These are phyloP conservation scores for Podaxis rugospora DNA, from an alignment of 768 basidiomycete genomes.

Conservation along the genomic window DNA sequence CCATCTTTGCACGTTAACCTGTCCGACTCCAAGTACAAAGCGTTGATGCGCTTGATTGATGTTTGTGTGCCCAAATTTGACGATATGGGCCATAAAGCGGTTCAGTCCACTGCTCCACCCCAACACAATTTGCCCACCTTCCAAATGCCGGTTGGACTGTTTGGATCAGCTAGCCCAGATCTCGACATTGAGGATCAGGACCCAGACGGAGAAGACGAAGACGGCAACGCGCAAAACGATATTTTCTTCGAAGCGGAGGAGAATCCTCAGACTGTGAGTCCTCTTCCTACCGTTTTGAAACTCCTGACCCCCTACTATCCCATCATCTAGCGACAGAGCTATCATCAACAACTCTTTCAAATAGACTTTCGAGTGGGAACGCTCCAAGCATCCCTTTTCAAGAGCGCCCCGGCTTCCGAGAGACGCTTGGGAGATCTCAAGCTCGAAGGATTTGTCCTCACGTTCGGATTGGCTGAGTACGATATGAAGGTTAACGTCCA, in stretches of 20 bases:
- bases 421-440: slow-evolving; percentile 72
- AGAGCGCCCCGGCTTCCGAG: slow-evolving; percentile 59
- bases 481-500: slow-evolving; percentile 85
- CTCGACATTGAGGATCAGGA: slow-evolving; percentile 55
- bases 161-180: slow-evolving; percentile 49
- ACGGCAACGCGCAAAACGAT: slow-evolving; percentile 30
- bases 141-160: slow-evolving; percentile 51
- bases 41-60: slow-evolving; percentile 89
- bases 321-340: slow-evolving; percentile 30
- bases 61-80: slow-evolving; percentile 84
- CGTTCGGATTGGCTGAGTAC: slow-evolving; percentile 72
- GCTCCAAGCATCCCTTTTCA: slow-evolving; percentile 75
- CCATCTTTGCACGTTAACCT: slow-evolving; percentile 87
- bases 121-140: slow-evolving; percentile 32
- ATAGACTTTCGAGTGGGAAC: slow-evolving; percentile 84
- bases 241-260: slow-evolving; percentile 76
- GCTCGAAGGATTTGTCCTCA: slow-evolving; percentile 73
- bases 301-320: background rate
- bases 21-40: slow-evolving; percentile 87
- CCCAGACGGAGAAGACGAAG: slow-evolving; percentile 29
- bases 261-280: slow-evolving; percentile 47
- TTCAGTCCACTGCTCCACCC: slow-evolving; percentile 14
- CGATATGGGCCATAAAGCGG: slow-evolving; percentile 31
- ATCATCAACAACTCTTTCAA: slow-evolving; percentile 67
- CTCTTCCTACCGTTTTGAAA: background rate